Evolutionary conservation across 1,139 yeast genomes (phyloP), one percentile per base, ranked within the genome.

Genomic region (Petasospora fabianii): DNA sequence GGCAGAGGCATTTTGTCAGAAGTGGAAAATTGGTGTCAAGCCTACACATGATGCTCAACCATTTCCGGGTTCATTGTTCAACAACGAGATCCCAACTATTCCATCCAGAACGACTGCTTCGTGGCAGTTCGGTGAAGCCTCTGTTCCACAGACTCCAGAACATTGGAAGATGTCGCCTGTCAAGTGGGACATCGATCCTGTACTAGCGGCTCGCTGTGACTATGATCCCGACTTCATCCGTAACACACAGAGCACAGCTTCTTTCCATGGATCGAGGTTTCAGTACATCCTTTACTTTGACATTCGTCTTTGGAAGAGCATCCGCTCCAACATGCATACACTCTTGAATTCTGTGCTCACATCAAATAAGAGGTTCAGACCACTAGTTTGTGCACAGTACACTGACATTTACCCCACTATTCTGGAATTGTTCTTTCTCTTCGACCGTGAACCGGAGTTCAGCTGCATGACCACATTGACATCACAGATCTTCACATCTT

Each of bases 401-500:
- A 84, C 88, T 31, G 95, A 87, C 51, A 68, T 87, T 1, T 88
- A 90, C 56, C 88, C 95, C 0, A 72, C 76, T 3, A 64, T 88
- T n/a, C 79, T 87, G 0, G 90, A 87, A 50, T 73, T 76, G 71
- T 87, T 75, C 58, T 72, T 81, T 43, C 69, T 75, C 0, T 71
- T 78, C 40, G 95, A 85, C 46, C 67, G 90, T 34, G 97, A 88
- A 45, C 94, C 95, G 0, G 96, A 90, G 50, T 69, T 76, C 47
- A 84, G 88, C 28, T 70, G 87, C 17, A 77, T 88, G 76, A 71
- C 82, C 27, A 72, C 80, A 8, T 57, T 92, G 16, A 84, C 96
- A 0, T 84, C 96, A 1, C 97, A 92, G 58, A 65, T 90, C 11
- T 88, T 88, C 57, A 87, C 96, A 2, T 82, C 94, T 35, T 92